Evolutionary conservation across 768 basidiomycete species (phyloP).

Genomic region (Rhizopogon roseolus): DNA sequence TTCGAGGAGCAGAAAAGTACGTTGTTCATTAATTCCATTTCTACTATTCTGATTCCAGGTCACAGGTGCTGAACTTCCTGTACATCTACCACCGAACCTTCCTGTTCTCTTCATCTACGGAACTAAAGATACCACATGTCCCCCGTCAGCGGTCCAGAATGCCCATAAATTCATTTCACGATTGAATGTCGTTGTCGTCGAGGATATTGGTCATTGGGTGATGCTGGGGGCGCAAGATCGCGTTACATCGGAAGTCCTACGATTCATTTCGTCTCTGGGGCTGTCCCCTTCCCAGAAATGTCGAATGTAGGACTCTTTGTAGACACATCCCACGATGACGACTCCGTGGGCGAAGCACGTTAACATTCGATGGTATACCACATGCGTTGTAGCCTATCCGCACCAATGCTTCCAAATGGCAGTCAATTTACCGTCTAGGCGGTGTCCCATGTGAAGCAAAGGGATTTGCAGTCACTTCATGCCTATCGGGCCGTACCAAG

Average conservation of each 20-base stretch:
- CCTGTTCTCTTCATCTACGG: constrained; percentile 64
- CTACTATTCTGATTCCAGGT: background rate
- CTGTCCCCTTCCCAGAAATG: background rate
- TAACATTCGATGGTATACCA: too few species aligned
- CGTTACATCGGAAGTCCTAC: constrained; percentile 42
- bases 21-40: background rate
- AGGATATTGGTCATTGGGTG: constrained; percentile 65
- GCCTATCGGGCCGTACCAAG: too few species aligned
- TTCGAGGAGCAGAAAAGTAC: constrained; percentile 60
- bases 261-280: constrained; percentile 34
- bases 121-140: constrained; percentile 47
- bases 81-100: constrained; percentile 39
- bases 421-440: too few species aligned
- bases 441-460: too few species aligned
- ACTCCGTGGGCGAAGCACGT: too few species aligned
- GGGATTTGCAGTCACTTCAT: too few species aligned
- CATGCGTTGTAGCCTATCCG: too few species aligned
- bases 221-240: constrained; percentile 57
- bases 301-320: background rate
- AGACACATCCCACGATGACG: too few species aligned
- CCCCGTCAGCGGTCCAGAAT: constrained; percentile 34
- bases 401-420: too few species aligned
- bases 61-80: constrained; percentile 39
- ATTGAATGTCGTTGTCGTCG: constrained; percentile 47
- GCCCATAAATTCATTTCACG: constrained; percentile 45